Base-by-base conservation (phyloP, 441 rosid genomes). In the Erodium trifolium region DNA sequence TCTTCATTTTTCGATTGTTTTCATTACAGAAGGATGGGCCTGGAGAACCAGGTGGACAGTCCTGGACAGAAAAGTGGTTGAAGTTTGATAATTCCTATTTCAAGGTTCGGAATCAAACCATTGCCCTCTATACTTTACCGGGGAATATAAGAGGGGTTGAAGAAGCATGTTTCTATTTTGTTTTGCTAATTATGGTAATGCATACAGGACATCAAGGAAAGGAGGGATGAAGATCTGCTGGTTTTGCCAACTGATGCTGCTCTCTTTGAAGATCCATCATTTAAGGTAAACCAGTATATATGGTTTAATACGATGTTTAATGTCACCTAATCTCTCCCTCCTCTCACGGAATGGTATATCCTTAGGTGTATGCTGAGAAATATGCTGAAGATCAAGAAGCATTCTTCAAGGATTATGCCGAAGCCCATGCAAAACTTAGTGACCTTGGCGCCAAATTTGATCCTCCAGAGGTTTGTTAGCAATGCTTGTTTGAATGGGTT, bases 1-100 rank as follows among this genome's bases (percentile, higher is more conserved):
- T 5, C 13, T 11, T 12, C 37, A 45, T 45, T 3, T 45, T 11
- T 45, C 9, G 51, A 45, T 55, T 55, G n/a, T 7, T 51, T 71
- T 34, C 19, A 67, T 79, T 69, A 73, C 96, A 93, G 98, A 88
- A 90, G 86, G 77, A 83, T 73, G 98, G 98, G 39, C 98, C 97
- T 0, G 98, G 97, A 80, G 98, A 93, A 79, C 86, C 96, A 70
- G 98, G 98, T 72, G 98, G 98, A 78, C 97, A 90, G 69, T 93
- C 98, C 9, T 90, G 98, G 98, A 93, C 98, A 1, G 83, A 73
- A 78, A 78, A 93, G 75, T 93, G 98, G 98, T 83, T 93, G 78
- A 88, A 87, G 78, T 93, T 93, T 76, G 97, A 93, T 76, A 90
- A 93, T 70, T 93, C 92, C 55, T 93, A 93, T 82, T 93, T 93